Evolutionary conservation across 352 stramenopile species (phyloP), one percentile per base, ranked within the genome.

Genomic region (Phytophthora constricta): DNA sequence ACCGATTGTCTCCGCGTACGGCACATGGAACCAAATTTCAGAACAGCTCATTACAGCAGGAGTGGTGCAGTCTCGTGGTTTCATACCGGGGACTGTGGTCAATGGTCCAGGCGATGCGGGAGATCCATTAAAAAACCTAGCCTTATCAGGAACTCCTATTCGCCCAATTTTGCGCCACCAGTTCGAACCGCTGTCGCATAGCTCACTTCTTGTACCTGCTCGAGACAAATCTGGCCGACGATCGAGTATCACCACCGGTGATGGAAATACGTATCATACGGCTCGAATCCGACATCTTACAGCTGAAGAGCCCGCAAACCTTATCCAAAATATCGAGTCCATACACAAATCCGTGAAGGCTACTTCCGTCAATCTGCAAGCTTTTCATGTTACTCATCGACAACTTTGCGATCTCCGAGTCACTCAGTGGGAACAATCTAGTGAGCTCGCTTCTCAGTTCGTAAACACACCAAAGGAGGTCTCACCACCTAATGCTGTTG

Each of bases 341-440:
- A 62, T 88, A 5, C 72, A 86, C 28, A 33, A 53, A 5, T 58
- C 76, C 7, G 70, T 88, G 17, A 59, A 76, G 17, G 37, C 22
- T 22, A 79, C 72, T 5, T 62, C 71, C 1, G 27, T 47, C 22
- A 83, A 76, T 4, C 53, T 78, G 13, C 46, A 63, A 23, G 67
- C 77, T n/a, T 90, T 86, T 26, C 52, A 45, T n/a, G 34, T 48
- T 2, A 66, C 68, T 3, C 71, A 74, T 9, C 54, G 63, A 39
- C 74, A 79, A 34, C 22, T 89, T 26, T 43, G 53, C 2, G 69
- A 80, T 26, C 55, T 92, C 3, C 63, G 72, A 0, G 51, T 70
- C 10, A 62, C 82, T 28, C 79, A 92, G 19, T 92, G 84, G 84
- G 65, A 82, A 10, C 72, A 82, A 52, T 79, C 68, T 5, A 77